These are phyloP conservation scores for Cinnamomum micranthum DNA, from an alignment of 164 flowering plant species.

Conservation along the genomic window DNA sequence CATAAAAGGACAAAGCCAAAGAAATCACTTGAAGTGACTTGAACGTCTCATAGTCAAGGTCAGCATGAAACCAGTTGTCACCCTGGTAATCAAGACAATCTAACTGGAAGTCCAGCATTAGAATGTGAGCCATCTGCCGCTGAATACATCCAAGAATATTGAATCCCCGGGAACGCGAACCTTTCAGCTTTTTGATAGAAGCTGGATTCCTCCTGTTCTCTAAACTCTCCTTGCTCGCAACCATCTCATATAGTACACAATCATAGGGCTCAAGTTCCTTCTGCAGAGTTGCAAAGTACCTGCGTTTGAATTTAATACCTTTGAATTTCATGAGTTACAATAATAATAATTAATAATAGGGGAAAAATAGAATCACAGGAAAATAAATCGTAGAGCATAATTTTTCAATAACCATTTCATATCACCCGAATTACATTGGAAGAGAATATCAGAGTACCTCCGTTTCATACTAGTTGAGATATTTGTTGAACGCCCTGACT, in stretches of 20 bases:
- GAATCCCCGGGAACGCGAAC: conserved; percentile 61
- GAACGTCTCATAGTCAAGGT: conserved; percentile 93
- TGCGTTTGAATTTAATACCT: conserved; percentile 19
- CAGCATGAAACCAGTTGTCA: conserved; percentile 90
- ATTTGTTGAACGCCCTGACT: no score
- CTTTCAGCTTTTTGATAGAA: conserved; percentile 42
- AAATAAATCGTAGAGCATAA: background rate
- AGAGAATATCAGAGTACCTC: no score
- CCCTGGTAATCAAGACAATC: conserved; percentile 86
- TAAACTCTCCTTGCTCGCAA: conserved; percentile 85
- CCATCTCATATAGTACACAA: conserved; percentile 97
- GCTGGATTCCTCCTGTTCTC: conserved; percentile 51
- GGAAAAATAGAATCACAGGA: background rate
- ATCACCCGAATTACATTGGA: no score
- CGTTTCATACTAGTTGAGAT: no score
- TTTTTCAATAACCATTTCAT: background rate
- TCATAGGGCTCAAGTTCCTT: conserved; percentile 80
- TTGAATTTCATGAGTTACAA: background rate
- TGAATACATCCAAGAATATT: conserved; percentile 84
- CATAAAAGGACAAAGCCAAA: background rate
- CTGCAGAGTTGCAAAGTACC: conserved; percentile 78
- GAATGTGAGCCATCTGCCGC: conserved; percentile 78
- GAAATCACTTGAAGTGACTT: conserved; percentile 70
- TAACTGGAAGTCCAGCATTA: conserved; percentile 81
- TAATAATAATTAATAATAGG: background rate